Percentiles rank a stretch among this genome's conserved stretches.
These are phyloP conservation scores for Neotropicomus parvogracilis DNA, from an alignment of 1,284 basidiomycete genomes.

Conservation along the genomic window DNA sequence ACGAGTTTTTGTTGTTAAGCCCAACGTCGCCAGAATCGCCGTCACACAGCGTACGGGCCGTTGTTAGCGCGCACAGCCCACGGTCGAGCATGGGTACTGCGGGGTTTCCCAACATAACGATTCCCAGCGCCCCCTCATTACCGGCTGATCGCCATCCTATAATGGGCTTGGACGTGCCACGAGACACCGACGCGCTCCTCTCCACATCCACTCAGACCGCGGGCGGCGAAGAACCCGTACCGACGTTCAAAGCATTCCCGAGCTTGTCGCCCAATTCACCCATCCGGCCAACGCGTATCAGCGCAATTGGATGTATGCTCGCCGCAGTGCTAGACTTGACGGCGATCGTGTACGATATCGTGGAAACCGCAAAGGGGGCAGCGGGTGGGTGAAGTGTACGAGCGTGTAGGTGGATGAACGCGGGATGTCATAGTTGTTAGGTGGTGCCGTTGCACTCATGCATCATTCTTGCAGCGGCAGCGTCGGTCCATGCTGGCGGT, in stretches of 20 bases:
- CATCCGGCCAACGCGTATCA: conserved; percentile 15
- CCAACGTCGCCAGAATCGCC: conserved; percentile 7
- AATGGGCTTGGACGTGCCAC: not conserved
- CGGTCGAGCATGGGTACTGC: conserved; percentile 2
- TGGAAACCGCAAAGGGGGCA: not conserved
- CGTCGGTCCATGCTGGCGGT: too few relatives aligned
- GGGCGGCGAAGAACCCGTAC: not conserved
- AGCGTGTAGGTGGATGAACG: too few relatives aligned
- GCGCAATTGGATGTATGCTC: conserved; percentile 7
- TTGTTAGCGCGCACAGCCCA: not conserved
- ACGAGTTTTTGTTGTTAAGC: conserved; percentile 22
- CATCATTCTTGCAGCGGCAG: too few relatives aligned
- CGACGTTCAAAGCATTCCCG: conserved; percentile 19
- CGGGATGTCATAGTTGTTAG: too few relatives aligned
- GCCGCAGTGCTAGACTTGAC: conserved; percentile 16
- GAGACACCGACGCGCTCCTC: conserved; percentile 7
- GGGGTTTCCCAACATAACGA: not conserved
- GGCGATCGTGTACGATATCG: conserved; percentile 20
- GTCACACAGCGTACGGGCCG: too few relatives aligned
- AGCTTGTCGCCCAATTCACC: conserved; percentile 7
- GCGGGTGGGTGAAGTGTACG: not conserved
- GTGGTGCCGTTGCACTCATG: too few relatives aligned
- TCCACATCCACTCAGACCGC: not conserved
- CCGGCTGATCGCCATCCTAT: not conserved
- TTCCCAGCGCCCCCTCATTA: not conserved